Evolutionary conservation across 2,329 filamentous ascomycete species (phyloP), one percentile per base, ranked within the genome.

Genomic region (Fusarium sp.): DNA sequence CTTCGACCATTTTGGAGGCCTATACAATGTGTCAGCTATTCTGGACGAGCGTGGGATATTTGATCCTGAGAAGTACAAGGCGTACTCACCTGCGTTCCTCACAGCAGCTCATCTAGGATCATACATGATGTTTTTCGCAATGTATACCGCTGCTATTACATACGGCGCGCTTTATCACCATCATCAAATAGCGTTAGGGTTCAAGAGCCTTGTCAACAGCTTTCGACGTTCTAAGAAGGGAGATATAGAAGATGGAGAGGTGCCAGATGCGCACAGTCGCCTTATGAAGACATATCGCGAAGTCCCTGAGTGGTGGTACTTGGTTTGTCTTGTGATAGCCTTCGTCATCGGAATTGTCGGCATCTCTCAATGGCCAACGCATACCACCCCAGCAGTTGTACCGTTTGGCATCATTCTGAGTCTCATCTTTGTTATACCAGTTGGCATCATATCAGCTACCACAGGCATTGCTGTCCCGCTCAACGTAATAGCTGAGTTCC

Each of bases 281-380:
- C 81, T 87, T 26, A 88, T 88, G 85, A 77, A 79, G 17, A 74
- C 74, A 2, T 88, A 88, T 70, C 81, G 80, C 8, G 85, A 87
- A 73, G 83, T 85, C 1, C 84, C 85, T 0, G 84, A 87, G 53
- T 86, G 84, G 85, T 87, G 84, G 84, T 87, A 86, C 69, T 57
- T 83, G 20, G 64, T 80, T 13, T 73, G 77, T 11, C 78, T 82
- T 22, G 62, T 79, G 32, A 56, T 79, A 12, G 79, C 83, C 9
- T 70, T 83, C 32, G 74, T 77, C 18, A 59, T 83, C n/a, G 83
- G 83, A 48, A 79, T 83, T 44, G 75, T 78, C 3, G 81, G 78
- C 14, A 78, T 85, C 30, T 79, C 79, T 7, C 72, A 75, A n/a
- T 86, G 81, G 79, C 82, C 84, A 4, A 87, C 85, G 0, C 79